Conservation (phyloP, 352 stramenopile genomes). For the Globisporangium abappressorium region DNA sequence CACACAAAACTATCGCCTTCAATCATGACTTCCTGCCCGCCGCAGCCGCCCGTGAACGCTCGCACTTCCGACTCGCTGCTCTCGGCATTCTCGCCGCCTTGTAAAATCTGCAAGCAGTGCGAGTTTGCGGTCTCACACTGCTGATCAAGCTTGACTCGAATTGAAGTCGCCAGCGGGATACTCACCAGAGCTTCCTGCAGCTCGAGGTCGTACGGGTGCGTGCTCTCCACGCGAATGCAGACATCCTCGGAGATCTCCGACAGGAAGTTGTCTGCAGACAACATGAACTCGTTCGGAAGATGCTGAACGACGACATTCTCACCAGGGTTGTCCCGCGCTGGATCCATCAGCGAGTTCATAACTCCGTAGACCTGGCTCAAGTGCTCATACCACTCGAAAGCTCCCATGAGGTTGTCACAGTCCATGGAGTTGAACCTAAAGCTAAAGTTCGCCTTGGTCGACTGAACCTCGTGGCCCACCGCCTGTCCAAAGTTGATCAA, state of each 20-base stretch:
- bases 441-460: constrained; percentile 56
- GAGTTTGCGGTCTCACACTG: constrained; percentile 80
- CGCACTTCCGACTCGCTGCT: constrained; percentile 73
- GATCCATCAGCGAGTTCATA: constrained; percentile 80
- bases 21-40: constrained; percentile 85
- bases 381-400: constrained; percentile 86
- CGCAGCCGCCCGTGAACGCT: constrained; percentile 79
- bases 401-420: constrained; percentile 82
- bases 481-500: constrained; percentile 67
- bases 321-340: constrained; percentile 22
- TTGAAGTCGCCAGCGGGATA: constrained; percentile 80
- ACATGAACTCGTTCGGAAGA: constrained; percentile 83
- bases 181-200: constrained; percentile 76
- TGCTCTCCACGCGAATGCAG: constrained; percentile 74
- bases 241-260: constrained; percentile 83
- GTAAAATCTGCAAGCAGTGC: constrained; percentile 86
- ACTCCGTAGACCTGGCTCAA: constrained; percentile 84
- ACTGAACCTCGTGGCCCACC: constrained; percentile 21
- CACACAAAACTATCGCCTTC: constrained; percentile 85
- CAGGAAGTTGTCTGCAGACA: constrained; percentile 87
- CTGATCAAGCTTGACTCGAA: constrained; percentile 74
- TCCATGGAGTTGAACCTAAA: constrained; percentile 83
- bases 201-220: constrained; percentile 80
- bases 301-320: constrained; percentile 5
- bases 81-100: constrained; percentile 53